phyloP scores from a whole-genome alignment of 495 filamentous ascomycete genomes.

The Tuber microsphaerosporum region DNA sequence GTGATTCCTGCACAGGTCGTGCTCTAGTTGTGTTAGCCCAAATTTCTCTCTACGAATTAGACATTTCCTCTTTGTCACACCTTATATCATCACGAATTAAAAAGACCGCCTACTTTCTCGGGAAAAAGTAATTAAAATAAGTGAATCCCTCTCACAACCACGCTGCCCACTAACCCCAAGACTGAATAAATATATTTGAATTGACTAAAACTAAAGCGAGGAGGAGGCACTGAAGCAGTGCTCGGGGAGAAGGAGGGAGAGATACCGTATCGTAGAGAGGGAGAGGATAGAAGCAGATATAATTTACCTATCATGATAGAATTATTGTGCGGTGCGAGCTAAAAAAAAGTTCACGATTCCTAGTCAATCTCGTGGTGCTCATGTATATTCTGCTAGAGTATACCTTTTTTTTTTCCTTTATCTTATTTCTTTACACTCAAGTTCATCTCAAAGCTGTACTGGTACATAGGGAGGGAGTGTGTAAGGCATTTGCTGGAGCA shows the following conservation, averaged over 20 bases:
- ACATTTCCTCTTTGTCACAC: neutral
- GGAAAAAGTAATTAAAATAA: slow-evolving; percentile 5
- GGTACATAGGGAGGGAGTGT: neutral
- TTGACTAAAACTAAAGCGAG: neutral
- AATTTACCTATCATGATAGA: neutral
- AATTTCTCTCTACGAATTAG: slow-evolving; percentile 1
- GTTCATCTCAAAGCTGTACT: neutral
- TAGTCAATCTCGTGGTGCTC: neutral
- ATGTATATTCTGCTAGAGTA: neutral
- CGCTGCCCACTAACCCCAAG: neutral
- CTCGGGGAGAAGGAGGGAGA: neutral
- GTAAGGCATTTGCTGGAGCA: neutral
- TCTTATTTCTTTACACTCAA: neutral
- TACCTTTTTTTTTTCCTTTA: neutral
- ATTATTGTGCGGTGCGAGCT: neutral
- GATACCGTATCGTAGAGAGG: neutral
- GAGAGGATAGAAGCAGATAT: neutral
- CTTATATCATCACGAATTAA: neutral
- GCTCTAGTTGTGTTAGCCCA: neutral
- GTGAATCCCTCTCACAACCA: neutral
- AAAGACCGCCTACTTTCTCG: neutral
- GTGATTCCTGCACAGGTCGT: slow-evolving; percentile 3
- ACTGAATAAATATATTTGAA: no score
- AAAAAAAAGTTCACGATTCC: neutral
- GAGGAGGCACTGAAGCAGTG: neutral